These are phyloP conservation scores for Alternaria gaisen DNA, from an alignment of 2,329 filamentous ascomycete species.

Conservation along the genomic window DNA sequence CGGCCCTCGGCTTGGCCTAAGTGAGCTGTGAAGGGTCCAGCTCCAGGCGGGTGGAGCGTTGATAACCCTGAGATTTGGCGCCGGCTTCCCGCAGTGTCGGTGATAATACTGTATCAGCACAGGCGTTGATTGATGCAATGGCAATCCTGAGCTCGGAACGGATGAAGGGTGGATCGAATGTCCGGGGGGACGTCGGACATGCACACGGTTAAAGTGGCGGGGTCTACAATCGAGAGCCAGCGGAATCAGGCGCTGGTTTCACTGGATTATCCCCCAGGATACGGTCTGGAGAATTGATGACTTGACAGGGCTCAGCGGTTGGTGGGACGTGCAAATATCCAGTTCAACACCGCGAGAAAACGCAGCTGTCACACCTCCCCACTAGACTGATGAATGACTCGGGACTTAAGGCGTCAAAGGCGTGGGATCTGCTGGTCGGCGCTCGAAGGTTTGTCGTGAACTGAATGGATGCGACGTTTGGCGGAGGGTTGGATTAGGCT, in stretches of 20 bases:
- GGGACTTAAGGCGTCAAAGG: constrained; percentile 27
- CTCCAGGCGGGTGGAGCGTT: constrained; percentile 31
- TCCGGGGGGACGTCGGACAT: constrained; percentile 12
- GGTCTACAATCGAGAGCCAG: constrained; percentile 7
- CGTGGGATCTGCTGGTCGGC: constrained; percentile 31
- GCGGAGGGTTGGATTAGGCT: constrained; percentile 25
- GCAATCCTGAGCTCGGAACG: constrained; percentile 21
- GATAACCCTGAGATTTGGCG: constrained; percentile 28
- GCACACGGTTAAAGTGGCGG: constrained; percentile 17
- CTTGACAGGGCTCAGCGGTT: constrained; percentile 12
- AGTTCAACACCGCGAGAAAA: constrained; percentile 20
- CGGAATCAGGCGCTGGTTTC: constrained; percentile 2
- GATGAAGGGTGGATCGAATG: constrained; percentile 15
- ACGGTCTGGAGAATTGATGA: neutral
- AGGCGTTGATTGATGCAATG: constrained; percentile 23
- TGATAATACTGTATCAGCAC: constrained; percentile 23
- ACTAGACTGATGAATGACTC: constrained; percentile 23
- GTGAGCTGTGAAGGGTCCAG: constrained; percentile 33
- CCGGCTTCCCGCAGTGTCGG: constrained; percentile 27
- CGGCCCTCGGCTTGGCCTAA: constrained; percentile 27
- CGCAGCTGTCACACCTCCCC: constrained; percentile 17
- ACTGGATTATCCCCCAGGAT: constrained; percentile 13
- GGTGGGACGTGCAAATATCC: constrained; percentile 19
- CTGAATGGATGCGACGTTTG: constrained; percentile 27
- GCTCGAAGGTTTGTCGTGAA: constrained; percentile 26